phyloP scores from a whole-genome alignment of 2,329 filamentous ascomycete genomes.

The Fusarium nematophilum region DNA sequence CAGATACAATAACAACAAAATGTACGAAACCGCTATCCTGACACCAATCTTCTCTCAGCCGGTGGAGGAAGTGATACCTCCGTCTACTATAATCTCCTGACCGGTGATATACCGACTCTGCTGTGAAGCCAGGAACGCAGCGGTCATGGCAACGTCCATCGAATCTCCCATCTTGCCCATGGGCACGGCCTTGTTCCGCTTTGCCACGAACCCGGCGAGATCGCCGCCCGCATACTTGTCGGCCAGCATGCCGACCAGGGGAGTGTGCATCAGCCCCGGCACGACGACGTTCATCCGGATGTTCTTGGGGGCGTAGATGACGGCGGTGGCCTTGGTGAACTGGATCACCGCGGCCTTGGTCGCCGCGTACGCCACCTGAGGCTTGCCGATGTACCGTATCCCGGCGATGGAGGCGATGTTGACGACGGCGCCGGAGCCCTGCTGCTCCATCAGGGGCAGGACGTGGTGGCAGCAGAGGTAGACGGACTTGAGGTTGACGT shows the following conservation, averaged over 20 bases:
- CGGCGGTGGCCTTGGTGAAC: background rate
- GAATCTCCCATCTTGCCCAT: constrained; percentile 47
- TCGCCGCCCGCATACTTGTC: background rate
- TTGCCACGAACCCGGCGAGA: background rate
- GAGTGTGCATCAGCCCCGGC: constrained; percentile 13
- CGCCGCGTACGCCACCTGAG: background rate
- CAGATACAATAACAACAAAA: too few species aligned
- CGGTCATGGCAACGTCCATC: too few species aligned
- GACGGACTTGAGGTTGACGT: constrained; percentile 22
- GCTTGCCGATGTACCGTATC: constrained; percentile 39
- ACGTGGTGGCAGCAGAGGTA: constrained; percentile 20
- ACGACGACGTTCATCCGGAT: constrained; percentile 48
- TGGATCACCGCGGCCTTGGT: background rate
- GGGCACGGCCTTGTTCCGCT: background rate
- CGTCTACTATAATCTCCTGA: background rate
- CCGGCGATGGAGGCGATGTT: constrained; percentile 9
- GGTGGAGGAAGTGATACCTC: background rate
- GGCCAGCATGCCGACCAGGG: background rate
- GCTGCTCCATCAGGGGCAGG: constrained; percentile 23
- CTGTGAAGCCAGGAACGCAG: background rate
- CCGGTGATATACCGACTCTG: background rate
- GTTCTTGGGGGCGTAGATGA: background rate
- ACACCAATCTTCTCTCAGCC: too few species aligned
- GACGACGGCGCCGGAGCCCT: constrained; percentile 8
- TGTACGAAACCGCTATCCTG: too few species aligned